Conservation (phyloP, 75 land plant species). For the Sequoiadendron giganteum region DNA sequence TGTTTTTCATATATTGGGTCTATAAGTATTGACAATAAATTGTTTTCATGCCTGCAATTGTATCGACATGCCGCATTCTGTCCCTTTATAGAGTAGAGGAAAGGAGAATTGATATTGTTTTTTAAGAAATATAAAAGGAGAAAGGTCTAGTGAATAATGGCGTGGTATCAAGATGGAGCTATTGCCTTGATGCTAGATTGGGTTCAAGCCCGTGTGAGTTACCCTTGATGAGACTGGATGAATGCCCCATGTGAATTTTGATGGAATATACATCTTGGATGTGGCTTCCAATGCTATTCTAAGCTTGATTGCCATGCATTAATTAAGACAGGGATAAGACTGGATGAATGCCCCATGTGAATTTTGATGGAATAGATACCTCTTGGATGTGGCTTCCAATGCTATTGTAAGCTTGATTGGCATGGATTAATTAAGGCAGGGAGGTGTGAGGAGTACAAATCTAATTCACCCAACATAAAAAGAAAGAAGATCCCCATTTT, state of each 20-base stretch:
- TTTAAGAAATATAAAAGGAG: not conserved
- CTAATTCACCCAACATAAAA: not conserved
- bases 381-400: not conserved
- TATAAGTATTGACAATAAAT: no score
- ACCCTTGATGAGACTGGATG: not conserved
- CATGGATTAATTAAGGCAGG: not conserved
- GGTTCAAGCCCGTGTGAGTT: not conserved
- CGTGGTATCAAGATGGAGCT: not conserved
- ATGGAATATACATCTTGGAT: not conserved
- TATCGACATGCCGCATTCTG: not conserved
- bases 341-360: not conserved
- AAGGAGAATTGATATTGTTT: not conserved
- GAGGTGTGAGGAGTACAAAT: not conserved
- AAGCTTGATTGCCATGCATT: not conserved
- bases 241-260: not conserved
- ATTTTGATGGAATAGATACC: not conserved
- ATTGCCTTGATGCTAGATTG: not conserved
- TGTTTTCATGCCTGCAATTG: not conserved
- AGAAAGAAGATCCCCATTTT: not conserved
- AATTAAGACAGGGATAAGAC: not conserved
- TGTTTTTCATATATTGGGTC: not conserved
- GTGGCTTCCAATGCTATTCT: not conserved
- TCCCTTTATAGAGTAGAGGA: not conserved
- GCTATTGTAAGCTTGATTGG: not conserved
- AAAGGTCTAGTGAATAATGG: not conserved